These are phyloP conservation scores for Phylloporus arenicola DNA, from an alignment of 768 basidiomycete species.

Conservation along the genomic window DNA sequence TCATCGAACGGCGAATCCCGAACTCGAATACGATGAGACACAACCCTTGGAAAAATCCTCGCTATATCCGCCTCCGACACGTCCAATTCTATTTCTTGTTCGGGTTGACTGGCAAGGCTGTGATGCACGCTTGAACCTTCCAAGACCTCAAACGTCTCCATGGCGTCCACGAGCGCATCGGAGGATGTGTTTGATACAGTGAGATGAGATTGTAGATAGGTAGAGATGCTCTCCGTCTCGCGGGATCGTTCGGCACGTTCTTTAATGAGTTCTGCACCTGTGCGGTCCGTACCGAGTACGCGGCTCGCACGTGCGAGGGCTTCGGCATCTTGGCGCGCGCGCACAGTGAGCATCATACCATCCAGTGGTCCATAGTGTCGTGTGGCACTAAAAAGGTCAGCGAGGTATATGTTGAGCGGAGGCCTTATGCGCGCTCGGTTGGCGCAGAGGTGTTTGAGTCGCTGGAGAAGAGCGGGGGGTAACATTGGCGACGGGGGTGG, in stretches of 20 bases:
- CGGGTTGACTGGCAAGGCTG: slow-evolving; percentile 6
- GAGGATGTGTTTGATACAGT: slow-evolving; percentile 20
- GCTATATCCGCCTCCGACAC: slow-evolving; percentile 74
- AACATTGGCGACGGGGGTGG: slow-evolving; percentile 27
- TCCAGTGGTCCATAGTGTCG: slow-evolving; percentile 69
- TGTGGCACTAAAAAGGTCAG: slow-evolving; percentile 68
- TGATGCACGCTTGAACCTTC: slow-evolving; percentile 4
- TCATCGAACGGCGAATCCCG: slow-evolving; percentile 68
- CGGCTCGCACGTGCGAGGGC: slow-evolving; percentile 63
- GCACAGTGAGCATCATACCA: slow-evolving; percentile 58
- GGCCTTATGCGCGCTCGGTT: slow-evolving; percentile 44
- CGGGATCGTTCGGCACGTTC: slow-evolving; percentile 18
- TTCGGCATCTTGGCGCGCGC: slow-evolving; percentile 57
- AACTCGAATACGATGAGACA: slow-evolving; percentile 71
- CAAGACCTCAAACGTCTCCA: slow-evolving; percentile 6
- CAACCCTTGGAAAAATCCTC: slow-evolving; percentile 63
- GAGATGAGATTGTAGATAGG: slow-evolving; percentile 13
- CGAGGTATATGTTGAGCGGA: slow-evolving; percentile 55
- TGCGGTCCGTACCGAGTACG: slow-evolving; percentile 56
- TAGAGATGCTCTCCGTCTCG: slow-evolving; percentile 19
- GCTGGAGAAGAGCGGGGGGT: slow-evolving; percentile 26
- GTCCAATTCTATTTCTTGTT: slow-evolving; percentile 39
- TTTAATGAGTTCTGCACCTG: slow-evolving; percentile 53
- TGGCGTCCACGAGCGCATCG: slow-evolving; percentile 17
- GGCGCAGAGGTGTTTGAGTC: slow-evolving; percentile 24